Percentiles rank a stretch among this genome's conserved stretches.
phyloP scores from a whole-genome alignment of 2,329 filamentous ascomycete species.

The Pseudogymnoascus verrucosus region DNA sequence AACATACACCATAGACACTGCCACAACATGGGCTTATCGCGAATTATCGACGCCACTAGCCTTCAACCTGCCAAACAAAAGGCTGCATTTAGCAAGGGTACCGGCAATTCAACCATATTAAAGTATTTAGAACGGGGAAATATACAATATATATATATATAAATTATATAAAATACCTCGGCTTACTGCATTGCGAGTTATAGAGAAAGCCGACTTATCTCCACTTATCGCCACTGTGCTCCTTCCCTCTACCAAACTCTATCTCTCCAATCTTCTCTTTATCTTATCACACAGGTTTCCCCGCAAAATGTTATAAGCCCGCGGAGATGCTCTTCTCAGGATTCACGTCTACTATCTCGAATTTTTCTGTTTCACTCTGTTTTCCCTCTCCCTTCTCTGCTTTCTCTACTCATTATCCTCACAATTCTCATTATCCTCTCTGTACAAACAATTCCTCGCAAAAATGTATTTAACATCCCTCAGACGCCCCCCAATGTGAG shows the following conservation, averaged over 20 bases:
- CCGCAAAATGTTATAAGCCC: not conserved
- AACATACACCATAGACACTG: not conserved
- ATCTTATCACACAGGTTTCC: not conserved
- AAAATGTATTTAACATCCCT: slow-evolving; percentile 7
- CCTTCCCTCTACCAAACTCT: not conserved
- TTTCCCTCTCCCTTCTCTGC: not conserved
- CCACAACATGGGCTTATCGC: not conserved
- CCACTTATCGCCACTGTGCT: not conserved
- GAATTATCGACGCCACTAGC: not conserved
- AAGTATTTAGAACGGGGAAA: not conserved
- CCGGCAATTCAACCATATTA: not conserved
- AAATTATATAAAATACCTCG: not conserved
- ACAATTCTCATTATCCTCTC: not conserved
- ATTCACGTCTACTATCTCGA: not conserved
- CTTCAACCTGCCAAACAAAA: not conserved
- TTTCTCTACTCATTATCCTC: not conserved
- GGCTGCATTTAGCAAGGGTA: not conserved
- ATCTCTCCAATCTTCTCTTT: not conserved
- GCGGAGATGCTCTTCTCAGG: not conserved
- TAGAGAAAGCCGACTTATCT: not conserved
- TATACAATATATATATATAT: not conserved
- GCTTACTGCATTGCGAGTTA: not conserved
- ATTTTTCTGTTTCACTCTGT: not conserved
- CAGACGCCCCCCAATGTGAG: slow-evolving; percentile 1
- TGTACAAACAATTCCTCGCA: not conserved